Evolutionary conservation across 2,329 filamentous ascomycete species (phyloP).

Genomic region (Ophiocordyceps camponoti-leonardi): DNA sequence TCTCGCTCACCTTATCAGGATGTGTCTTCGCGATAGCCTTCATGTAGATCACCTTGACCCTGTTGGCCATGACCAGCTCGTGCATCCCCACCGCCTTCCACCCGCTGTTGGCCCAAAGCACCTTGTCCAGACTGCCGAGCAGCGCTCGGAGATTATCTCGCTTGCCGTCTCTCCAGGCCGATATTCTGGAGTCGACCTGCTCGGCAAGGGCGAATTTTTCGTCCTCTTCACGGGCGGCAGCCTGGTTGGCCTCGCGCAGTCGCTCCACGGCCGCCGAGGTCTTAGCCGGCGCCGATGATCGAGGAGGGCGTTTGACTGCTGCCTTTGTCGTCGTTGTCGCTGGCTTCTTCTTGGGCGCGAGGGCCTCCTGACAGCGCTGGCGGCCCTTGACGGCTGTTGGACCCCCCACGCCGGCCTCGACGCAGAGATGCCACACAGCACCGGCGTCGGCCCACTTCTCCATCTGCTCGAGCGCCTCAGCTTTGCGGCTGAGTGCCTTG

Average conservation of each 20-base stretch:
- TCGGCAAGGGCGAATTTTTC: constrained; percentile 86
- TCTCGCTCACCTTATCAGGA: constrained; percentile 69
- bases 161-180: constrained; percentile 78
- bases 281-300: constrained; percentile 19
- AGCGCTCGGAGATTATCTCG: constrained; percentile 81
- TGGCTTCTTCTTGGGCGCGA: constrained; percentile 47
- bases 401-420: constrained; percentile 76
- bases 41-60: constrained; percentile 97
- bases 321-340: constrained; percentile 27
- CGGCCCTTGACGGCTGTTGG: constrained; percentile 69
- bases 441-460: constrained; percentile 84
- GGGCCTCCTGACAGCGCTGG: constrained; percentile 74
- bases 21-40: constrained; percentile 98
- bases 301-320: constrained; percentile 7
- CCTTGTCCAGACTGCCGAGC: constrained; percentile 68
- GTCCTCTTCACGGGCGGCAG: constrained; percentile 72
- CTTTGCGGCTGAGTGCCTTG: constrained; percentile 86
- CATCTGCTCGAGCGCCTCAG: constrained; percentile 87
- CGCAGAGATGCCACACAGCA: constrained; percentile 62
- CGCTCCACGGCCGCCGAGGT: constrained; percentile 65
- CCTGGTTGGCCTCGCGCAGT: constrained; percentile 68
- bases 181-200: constrained; percentile 62
- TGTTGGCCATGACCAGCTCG: constrained; percentile 80
- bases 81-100: constrained; percentile 97
- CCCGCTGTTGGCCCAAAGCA: constrained; percentile 80